Evolutionary conservation across 495 filamentous ascomycete genomes (phyloP).

Genomic region (Penicilliopsis zonata): DNA sequence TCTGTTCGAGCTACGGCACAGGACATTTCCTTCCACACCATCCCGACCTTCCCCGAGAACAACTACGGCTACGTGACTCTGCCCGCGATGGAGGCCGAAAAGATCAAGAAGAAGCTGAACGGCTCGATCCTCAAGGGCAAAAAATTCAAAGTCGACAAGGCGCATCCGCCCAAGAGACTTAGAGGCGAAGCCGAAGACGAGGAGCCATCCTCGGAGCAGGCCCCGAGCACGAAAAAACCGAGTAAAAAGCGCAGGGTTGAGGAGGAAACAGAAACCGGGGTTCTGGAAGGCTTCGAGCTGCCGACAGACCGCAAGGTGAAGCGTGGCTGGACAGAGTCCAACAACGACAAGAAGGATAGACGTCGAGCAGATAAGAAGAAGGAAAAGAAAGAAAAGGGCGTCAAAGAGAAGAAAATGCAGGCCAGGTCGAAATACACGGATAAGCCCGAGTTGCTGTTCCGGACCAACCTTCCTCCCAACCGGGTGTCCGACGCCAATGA

Average conservation of each 20-base stretch:
- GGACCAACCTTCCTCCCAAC: slow-evolving; percentile 61
- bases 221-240: slow-evolving; percentile 16
- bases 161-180: slow-evolving; percentile 45
- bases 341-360: slow-evolving; percentile 36
- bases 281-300: slow-evolving; percentile 60
- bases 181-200: slow-evolving; percentile 22
- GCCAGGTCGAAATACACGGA: slow-evolving; percentile 68
- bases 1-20: slow-evolving; percentile 51
- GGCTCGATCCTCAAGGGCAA: slow-evolving; percentile 72
- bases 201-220: slow-evolving; percentile 7
- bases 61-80: slow-evolving; percentile 83
- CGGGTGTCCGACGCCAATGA: slow-evolving; percentile 21
- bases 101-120: slow-evolving; percentile 86
- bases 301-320: slow-evolving; percentile 67
- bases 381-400: slow-evolving; percentile 33
- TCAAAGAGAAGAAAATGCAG: slow-evolving; percentile 45
- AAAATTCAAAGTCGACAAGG: slow-evolving; percentile 74
- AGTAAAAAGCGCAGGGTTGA: slow-evolving; percentile 54
- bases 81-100: slow-evolving; percentile 68
- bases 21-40: slow-evolving; percentile 73
- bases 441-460: slow-evolving; percentile 68
- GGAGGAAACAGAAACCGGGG: too few relatives aligned
- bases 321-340: slow-evolving; percentile 76
- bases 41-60: slow-evolving; percentile 81
- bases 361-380: slow-evolving; percentile 32